Evolutionary conservation across 2,329 filamentous ascomycete species (phyloP).

Genomic region (Paraphoma chrysanthemicola): DNA sequence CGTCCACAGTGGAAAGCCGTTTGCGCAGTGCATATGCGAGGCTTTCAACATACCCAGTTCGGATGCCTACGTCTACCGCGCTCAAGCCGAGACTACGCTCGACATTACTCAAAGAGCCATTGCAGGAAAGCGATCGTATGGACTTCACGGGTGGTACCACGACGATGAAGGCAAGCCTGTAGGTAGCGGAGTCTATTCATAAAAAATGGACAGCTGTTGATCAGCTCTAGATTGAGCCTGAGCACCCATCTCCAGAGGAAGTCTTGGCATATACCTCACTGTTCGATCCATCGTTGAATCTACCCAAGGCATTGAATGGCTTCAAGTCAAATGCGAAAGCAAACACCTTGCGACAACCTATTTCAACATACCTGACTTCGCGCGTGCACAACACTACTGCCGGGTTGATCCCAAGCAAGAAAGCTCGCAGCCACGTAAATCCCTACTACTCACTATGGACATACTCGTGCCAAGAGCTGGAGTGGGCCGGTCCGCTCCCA

Average conservation of each 20-base stretch:
- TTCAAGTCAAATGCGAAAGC: slow-evolving; percentile 72
- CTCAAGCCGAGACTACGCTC: slow-evolving; percentile 59
- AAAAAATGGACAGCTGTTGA: neutral
- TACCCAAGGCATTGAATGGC: slow-evolving; percentile 67
- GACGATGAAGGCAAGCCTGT: slow-evolving; percentile 49
- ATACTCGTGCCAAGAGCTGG: slow-evolving; percentile 68
- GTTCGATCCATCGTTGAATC: slow-evolving; percentile 67
- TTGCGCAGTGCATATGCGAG: slow-evolving; percentile 55
- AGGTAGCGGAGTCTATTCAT: slow-evolving; percentile 12
- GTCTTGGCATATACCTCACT: slow-evolving; percentile 71
- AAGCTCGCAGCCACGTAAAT: slow-evolving; percentile 61
- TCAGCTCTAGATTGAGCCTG: slow-evolving; percentile 18
- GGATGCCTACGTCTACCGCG: slow-evolving; percentile 60
- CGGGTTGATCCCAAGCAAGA: slow-evolving; percentile 44
- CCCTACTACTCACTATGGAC: slow-evolving; percentile 73
- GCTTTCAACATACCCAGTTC: slow-evolving; percentile 55
- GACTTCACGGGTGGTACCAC: slow-evolving; percentile 60
- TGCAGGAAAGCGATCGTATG: slow-evolving; percentile 53
- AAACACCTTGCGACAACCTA: slow-evolving; percentile 63
- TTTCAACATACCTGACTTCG: slow-evolving; percentile 65
- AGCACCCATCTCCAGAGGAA: slow-evolving; percentile 54
- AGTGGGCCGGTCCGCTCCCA: slow-evolving; percentile 69
- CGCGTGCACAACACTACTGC: slow-evolving; percentile 52
- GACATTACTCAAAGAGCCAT: slow-evolving; percentile 58
- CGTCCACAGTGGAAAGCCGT: slow-evolving; percentile 30